These are phyloP conservation scores for Austroboletus niveus DNA, from an alignment of 1,284 basidiomycete genomes.

Conservation along the genomic window DNA sequence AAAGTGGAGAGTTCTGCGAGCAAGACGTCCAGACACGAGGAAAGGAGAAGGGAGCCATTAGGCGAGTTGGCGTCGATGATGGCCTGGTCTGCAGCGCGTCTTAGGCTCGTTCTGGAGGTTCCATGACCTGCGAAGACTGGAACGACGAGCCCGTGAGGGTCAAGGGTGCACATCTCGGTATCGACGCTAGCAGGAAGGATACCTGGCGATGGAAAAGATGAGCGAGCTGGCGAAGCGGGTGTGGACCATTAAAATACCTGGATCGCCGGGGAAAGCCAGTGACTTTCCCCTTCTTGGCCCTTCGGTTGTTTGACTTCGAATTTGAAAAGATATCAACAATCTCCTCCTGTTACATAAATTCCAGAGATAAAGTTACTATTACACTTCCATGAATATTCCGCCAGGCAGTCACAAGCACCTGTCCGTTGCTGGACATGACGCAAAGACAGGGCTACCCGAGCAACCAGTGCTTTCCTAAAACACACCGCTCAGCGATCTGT, in stretches of 20 bases:
- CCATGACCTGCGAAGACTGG: constrained; percentile 61
- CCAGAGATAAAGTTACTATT: constrained; percentile 25
- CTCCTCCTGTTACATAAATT: constrained; percentile 24
- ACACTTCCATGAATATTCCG: constrained; percentile 2
- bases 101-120: constrained; percentile 36
- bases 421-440: background rate
- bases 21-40: constrained; percentile 50
- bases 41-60: constrained; percentile 43
- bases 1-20: constrained; percentile 47
- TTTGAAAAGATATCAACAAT: constrained; percentile 3
- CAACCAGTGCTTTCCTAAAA: background rate
- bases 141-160: constrained; percentile 24
- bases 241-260: too few relatives aligned
- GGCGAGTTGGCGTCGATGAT: constrained; percentile 39
- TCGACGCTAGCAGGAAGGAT: background rate
- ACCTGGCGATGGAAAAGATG: constrained; percentile 10
- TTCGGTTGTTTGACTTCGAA: constrained; percentile 18
- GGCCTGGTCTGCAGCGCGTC: constrained; percentile 38
- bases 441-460: background rate
- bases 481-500: constrained; percentile 12
- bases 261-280: constrained; percentile 15
- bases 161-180: constrained; percentile 8
- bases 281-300: constrained; percentile 19
- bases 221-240: too few relatives aligned
- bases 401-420: background rate